Conservation (phyloP, 495 filamentous ascomycete genomes). For the Entonaema liquescens region DNA sequence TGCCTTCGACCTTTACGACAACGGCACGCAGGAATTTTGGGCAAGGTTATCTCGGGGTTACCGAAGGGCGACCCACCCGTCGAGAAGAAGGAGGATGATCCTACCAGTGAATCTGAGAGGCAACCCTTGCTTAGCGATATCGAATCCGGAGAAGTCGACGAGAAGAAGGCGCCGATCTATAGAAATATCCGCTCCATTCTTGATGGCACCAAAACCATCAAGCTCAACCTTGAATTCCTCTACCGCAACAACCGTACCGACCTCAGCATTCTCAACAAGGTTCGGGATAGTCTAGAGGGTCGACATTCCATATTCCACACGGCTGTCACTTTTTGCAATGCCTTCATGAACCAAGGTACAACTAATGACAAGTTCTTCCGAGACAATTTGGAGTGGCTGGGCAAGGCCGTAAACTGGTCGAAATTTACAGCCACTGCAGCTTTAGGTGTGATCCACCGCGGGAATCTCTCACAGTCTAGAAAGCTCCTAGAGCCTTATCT, state of each 20-base stretch:
- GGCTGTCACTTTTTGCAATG: conserved; percentile 94
- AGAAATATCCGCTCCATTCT: conserved; percentile 86
- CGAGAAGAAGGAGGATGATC: conserved; percentile 58
- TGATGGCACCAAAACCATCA: conserved; percentile 88
- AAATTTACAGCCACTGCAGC: conserved; percentile 99
- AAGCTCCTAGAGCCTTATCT: conserved; percentile 96
- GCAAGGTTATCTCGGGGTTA: conserved; percentile 84
- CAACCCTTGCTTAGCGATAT: conserved; percentile 53
- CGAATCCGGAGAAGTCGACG: conserved; percentile 51
- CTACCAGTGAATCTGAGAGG: conserved; percentile 58
- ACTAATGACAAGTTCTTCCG: conserved; percentile 98
- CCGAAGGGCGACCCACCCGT: conserved; percentile 65
- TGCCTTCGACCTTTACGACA: conserved; percentile 97
- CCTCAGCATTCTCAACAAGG: conserved; percentile 88
- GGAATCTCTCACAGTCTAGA: conserved; percentile 89
- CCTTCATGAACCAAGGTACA: conserved; percentile 99
- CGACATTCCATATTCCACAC: conserved; percentile 99
- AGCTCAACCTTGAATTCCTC: conserved; percentile 93
- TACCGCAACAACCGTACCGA: conserved; percentile 90
- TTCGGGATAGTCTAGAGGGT: conserved; percentile 92
- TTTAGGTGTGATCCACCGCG: conserved; percentile 94
- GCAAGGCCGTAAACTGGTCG: conserved; percentile 99
- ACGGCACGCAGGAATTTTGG: conserved; percentile 97
- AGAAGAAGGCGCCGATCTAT: conserved; percentile 68
- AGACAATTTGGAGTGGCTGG: conserved; percentile 96